phyloP scores from a whole-genome alignment of 164 flowering plant genomes.

The Umbellularia californica region DNA sequence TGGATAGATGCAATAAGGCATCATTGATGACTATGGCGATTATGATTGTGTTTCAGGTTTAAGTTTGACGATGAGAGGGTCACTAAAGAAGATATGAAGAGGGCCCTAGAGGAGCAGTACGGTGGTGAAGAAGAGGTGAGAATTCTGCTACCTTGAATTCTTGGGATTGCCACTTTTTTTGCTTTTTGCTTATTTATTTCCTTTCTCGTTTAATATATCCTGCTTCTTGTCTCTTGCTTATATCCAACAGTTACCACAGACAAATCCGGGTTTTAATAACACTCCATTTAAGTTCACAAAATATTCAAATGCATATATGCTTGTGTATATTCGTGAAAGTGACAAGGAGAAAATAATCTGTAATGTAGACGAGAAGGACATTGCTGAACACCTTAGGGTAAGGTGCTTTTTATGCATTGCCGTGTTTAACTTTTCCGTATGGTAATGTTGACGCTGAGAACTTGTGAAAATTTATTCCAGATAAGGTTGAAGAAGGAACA shows the following conservation, averaged over 20 bases:
- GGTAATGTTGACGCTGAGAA: neutral
- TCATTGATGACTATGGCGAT: no score
- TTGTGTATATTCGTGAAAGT: constrained; percentile 87
- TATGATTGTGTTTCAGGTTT: neutral
- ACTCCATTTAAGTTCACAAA: constrained; percentile 85
- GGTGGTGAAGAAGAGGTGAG: constrained; percentile 59
- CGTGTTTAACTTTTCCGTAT: neutral
- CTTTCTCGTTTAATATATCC: neutral
- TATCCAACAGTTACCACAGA: constrained; percentile 71
- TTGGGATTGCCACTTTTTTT: no score
- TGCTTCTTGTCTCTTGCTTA: constrained; percentile 5
- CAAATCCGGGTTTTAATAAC: constrained; percentile 83
- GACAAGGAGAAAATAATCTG: constrained; percentile 86
- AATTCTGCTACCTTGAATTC: neutral
- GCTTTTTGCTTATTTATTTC: neutral
- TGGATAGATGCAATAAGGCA: no score
- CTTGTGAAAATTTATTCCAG: constrained; percentile 26
- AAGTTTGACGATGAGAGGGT: constrained; percentile 55
- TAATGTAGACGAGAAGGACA: constrained; percentile 82
- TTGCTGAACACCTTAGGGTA: constrained; percentile 87
- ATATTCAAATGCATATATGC: constrained; percentile 92
- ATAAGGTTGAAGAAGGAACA: constrained; percentile 84
- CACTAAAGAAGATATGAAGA: constrained; percentile 48
- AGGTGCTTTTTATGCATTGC: neutral
- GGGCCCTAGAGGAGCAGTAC: constrained; percentile 54